Evolutionary conservation across 345 rosid species (phyloP), one percentile per base, ranked within the genome.

Genomic region (Ricinus communis): DNA sequence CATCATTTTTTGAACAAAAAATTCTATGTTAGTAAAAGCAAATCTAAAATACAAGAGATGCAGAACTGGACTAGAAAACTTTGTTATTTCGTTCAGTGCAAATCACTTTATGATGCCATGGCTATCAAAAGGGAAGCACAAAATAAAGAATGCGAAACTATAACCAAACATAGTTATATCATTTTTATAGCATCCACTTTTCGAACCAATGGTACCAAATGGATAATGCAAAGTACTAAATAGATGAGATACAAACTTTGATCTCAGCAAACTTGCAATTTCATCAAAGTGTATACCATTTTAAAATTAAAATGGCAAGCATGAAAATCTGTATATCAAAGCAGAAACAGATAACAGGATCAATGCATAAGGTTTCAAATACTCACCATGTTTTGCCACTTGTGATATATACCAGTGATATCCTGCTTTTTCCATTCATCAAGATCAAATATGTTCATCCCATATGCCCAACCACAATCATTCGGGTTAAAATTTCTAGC

Each of bases 381-480:
- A 75, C 90, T 81, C 74, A 94, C 97, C 99, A 90, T 83, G 78
- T 88, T 95, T 80, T 95, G 99, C 99, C 99, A 95, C 86, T 87
- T 92, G 72, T 95, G 99, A 81, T 95, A 95, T 67, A 91, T 95
- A 77, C 97, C 99, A 8, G 97, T 95, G 51, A 95, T 95, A 72
- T 95, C 97, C 88, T 85, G 86, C 84, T 69, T 90, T 84, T 92
- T 92, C 99, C 99, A 95, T 76, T 80, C 97, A 65, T 82, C 80
- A 18, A 95, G 85, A 80, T 95, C 99, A 77, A 95, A 95, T 74
- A 95, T 79, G 81, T 95, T 95, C 99, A 95, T 95, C 55, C 99
- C 99, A 68, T 95, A 95, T 5, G 99, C 99, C 99, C 99, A 95
- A 18, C 99, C 99, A 82, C 97, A 95, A 72, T 96, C 99, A 79